Evolutionary conservation across 2,329 filamentous ascomycete genomes (phyloP).

Genomic region (Talaromyces sp.): DNA sequence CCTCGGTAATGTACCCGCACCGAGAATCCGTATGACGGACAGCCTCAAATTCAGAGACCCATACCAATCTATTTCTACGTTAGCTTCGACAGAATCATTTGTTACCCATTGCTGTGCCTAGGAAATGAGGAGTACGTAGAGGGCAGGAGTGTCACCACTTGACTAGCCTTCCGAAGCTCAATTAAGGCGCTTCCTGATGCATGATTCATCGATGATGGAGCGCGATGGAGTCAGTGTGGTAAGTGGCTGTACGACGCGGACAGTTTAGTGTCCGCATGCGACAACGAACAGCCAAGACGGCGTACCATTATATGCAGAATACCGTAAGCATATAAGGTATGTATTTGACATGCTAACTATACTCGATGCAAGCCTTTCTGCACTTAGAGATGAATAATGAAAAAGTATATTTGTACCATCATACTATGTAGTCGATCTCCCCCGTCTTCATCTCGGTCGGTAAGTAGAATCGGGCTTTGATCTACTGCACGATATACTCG

Average conservation of each 20-base stretch:
- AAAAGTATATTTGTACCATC: neutral
- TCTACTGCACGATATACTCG: neutral
- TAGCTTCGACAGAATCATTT: neutral
- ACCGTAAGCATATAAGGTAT: neutral
- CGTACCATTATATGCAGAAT: neutral
- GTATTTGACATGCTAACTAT: neutral
- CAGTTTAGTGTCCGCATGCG: neutral
- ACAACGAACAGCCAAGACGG: neutral
- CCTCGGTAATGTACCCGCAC: neutral
- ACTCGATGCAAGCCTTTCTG: neutral
- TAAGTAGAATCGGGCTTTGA: neutral
- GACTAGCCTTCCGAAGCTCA: neutral
- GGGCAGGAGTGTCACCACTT: neutral
- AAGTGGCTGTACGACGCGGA: neutral
- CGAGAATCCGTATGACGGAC: neutral
- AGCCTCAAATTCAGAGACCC: neutral
- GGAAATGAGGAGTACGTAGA: neutral
- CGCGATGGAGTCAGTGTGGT: neutral
- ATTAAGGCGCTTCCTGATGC: neutral
- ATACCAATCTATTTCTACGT: neutral
- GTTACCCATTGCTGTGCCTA: neutral
- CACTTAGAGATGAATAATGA: no score
- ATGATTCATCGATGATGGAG: neutral
- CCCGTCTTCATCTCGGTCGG: conserved; percentile 1
- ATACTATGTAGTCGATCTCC: no score